Evolutionary conservation across 1,284 basidiomycete genomes (phyloP).

Genomic region (Laetiporus sulphureus): DNA sequence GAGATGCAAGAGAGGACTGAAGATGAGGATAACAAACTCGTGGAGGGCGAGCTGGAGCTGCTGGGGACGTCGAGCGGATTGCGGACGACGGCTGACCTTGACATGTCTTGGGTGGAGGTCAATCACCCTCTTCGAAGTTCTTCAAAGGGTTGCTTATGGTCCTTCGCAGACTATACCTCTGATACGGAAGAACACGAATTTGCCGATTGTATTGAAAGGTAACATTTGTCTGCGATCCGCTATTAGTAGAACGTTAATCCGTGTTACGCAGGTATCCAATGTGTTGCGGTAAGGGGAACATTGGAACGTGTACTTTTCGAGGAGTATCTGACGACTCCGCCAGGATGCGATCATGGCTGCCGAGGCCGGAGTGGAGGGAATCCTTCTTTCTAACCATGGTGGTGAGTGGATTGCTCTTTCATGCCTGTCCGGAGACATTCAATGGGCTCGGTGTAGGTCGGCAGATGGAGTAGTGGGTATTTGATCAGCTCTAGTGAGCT

Average conservation of each 20-base stretch:
- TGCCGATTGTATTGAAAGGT: slow-evolving; percentile 82
- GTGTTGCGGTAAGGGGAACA: slow-evolving; percentile 48
- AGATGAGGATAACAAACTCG: slow-evolving; percentile 4
- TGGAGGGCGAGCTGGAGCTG: slow-evolving; percentile 30
- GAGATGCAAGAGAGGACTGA: slow-evolving; percentile 22
- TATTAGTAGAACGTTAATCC: neutral
- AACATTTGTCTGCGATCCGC: neutral
- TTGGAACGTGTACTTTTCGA: neutral
- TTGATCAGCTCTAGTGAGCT: neutral
- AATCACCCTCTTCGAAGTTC: no score
- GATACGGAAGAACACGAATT: slow-evolving; percentile 66
- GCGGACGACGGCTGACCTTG: slow-evolving; percentile 54
- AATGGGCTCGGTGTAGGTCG: slow-evolving; percentile 55
- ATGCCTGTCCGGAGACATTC: no score
- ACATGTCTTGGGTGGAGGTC: slow-evolving; percentile 72
- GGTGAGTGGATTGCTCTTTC: slow-evolving; percentile 42
- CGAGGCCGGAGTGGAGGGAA: slow-evolving; percentile 80
- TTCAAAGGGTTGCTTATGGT: no score
- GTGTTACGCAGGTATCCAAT: slow-evolving; percentile 44
- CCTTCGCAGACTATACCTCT: slow-evolving; percentile 71
- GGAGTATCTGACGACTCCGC: neutral
- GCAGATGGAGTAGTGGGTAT: slow-evolving; percentile 71
- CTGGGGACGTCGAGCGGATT: slow-evolving; percentile 61
- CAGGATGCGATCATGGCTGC: slow-evolving; percentile 82
- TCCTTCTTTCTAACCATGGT: slow-evolving; percentile 89